Evolutionary conservation across 306 rosid species (phyloP).

Genomic region (Argentina anserina): DNA sequence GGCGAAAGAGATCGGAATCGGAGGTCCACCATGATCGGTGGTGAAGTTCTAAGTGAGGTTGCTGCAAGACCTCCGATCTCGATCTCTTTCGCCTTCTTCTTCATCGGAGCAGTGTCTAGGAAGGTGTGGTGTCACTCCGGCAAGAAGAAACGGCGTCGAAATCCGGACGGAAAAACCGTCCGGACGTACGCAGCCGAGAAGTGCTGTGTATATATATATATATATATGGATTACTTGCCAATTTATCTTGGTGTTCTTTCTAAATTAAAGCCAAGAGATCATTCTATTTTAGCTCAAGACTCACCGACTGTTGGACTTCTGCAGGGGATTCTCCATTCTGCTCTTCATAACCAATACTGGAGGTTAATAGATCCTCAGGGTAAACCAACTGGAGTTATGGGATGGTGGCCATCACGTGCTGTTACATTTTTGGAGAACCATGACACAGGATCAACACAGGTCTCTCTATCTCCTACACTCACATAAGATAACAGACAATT

Average conservation of each 20-base stretch:
- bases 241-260: not conserved
- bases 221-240: no score
- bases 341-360: conserved; percentile 71
- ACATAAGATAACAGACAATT: not conserved
- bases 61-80: no score
- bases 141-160: no score
- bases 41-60: no score
- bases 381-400: conserved; percentile 79
- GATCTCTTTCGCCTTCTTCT: no score
- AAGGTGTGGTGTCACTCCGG: no score
- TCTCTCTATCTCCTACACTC: conserved; percentile 12
- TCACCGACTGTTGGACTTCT: conserved; percentile 6
- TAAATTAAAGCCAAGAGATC: not conserved
- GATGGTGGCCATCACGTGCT: conserved; percentile 92
- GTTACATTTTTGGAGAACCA: conserved; percentile 85
- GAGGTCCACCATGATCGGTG: no score
- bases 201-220: no score
- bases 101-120: no score
- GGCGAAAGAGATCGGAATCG: no score
- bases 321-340: conserved; percentile 76
- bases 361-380: conserved; percentile 75
- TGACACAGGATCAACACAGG: conserved; percentile 90
- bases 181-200: no score
- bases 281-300: not conserved
- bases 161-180: no score